Evolutionary conservation across 108 stramenopile species (phyloP), one percentile per base, ranked within the genome.

Genomic region (Hondaea fermentalgiana): DNA sequence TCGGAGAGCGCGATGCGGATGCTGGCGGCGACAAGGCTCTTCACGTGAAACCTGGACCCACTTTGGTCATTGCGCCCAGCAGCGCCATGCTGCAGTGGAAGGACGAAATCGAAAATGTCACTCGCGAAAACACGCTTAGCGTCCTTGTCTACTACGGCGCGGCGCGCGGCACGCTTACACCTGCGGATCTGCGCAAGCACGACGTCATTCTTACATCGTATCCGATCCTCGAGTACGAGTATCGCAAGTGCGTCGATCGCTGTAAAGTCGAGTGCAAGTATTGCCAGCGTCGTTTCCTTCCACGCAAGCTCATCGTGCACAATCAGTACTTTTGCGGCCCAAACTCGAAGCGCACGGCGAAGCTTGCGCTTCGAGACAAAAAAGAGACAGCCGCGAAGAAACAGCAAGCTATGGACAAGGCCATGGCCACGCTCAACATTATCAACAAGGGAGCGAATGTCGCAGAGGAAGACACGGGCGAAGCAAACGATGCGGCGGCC

Each of bases 161-260:
- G 6, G 93, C 96, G 72, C 92, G 98, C 35, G 92, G 91, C 10
- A 71, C 92, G 29, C 87, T 91, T 53, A 93, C 95, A 5, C 95
- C 97, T 12, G 92, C 93, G 88, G 92, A 96, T 72, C 91, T 99
- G 72, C 87, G 60, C 88, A 95, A 93, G 88, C 97, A 95, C 89
- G 99, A 99, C 88, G 93, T 99, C 12, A 96, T 98, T 5, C 93
- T 99, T 21, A 99, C 99, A 1, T 98, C 98, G 2, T 99, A 99
- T 92, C 96, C 97, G 83, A 96, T 98, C 5, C 89, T 99, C 44
- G 97, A 98, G 90, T 92, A 95, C 25, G 97, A 99, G 83, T 97
- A 96, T 91, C 93, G 97, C 16, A 97, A 97, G 89, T 97, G 98
- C 96, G 93, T 95, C 2, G 95, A 95, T 6, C 96, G 97, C 43